Evolutionary conservation across 495 filamentous ascomycete species (phyloP).

Genomic region (Penicillium canariense): DNA sequence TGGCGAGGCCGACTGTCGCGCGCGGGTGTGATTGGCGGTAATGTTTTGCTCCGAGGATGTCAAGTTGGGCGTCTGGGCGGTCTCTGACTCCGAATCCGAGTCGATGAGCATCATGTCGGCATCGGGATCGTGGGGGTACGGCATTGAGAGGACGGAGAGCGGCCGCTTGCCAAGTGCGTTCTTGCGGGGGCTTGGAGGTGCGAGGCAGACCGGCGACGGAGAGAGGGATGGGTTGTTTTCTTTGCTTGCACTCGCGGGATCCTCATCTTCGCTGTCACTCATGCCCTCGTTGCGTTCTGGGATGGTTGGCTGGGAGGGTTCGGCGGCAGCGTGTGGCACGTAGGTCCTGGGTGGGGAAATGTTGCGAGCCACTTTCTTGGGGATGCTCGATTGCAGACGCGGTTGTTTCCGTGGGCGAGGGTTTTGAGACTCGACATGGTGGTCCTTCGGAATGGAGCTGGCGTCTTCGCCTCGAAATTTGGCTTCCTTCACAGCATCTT

Average conservation of each 20-base stretch:
- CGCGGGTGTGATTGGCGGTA: constrained; percentile 30
- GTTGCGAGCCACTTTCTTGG: constrained; percentile 21
- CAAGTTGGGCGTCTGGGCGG: background rate
- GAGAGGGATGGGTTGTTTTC: constrained; percentile 52
- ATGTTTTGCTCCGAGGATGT: constrained; percentile 44
- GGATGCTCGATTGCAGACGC: constrained; percentile 24
- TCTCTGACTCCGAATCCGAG: constrained; percentile 23
- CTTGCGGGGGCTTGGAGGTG: constrained; percentile 34
- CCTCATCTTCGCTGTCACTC: constrained; percentile 33
- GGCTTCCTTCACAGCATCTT: constrained; percentile 51
- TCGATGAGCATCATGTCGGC: constrained; percentile 30
- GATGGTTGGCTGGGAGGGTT: background rate
- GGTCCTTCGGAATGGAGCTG: constrained; percentile 22
- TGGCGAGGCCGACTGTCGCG: constrained; percentile 12
- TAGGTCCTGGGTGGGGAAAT: constrained; percentile 2
- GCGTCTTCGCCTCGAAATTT: constrained; percentile 58
- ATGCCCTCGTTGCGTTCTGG: constrained; percentile 9
- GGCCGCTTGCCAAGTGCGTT: constrained; percentile 41
- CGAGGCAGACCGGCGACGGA: constrained; percentile 32
- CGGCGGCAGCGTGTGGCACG: background rate
- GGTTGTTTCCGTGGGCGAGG: constrained; percentile 27
- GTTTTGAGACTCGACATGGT: constrained; percentile 13
- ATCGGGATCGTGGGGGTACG: constrained; percentile 25
- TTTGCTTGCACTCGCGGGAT: constrained; percentile 37
- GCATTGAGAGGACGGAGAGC: constrained; percentile 38